Conservation (phyloP, 2,329 filamentous ascomycete genomes). For the Fusarium torulosum region DNA sequence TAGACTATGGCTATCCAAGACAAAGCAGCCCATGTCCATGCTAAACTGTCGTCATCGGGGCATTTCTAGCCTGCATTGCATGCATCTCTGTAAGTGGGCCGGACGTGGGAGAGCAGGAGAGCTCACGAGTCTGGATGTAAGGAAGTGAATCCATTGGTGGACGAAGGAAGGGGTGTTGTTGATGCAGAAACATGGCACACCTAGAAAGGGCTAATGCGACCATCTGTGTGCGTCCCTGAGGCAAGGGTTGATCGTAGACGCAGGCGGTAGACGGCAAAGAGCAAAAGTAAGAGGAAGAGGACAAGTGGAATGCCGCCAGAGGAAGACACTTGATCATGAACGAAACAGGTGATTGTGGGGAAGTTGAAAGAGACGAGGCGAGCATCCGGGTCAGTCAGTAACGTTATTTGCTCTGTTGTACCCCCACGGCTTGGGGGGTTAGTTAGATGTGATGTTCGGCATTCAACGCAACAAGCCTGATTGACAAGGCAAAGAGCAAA, state of each 20-base stretch:
- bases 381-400: constrained; percentile 20
- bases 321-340: constrained; percentile 15
- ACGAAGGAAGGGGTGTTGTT: constrained; percentile 28
- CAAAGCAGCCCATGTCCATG: constrained; percentile 20
- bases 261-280: constrained; percentile 14
- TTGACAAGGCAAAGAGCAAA: constrained; percentile 16
- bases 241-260: constrained; percentile 39
- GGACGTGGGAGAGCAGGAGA: constrained; percentile 28
- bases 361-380: constrained; percentile 30
- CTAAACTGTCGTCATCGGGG: constrained; percentile 44
- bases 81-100: constrained; percentile 35
- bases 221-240: constrained; percentile 29
- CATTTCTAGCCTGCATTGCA: constrained; percentile 38
- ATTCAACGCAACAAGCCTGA: constrained; percentile 12
- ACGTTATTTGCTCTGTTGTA: constrained; percentile 10
- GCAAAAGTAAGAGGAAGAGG: constrained; percentile 3
- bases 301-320: constrained; percentile 25
- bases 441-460: constrained; percentile 8
- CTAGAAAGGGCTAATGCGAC: constrained; percentile 17
- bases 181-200: constrained; percentile 37
- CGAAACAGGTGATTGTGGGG: constrained; percentile 42
- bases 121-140: constrained; percentile 36
- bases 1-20: constrained; percentile 9
- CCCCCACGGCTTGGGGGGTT: constrained; percentile 40
- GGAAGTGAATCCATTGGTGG: constrained; percentile 33